Conservation (phyloP, 208 protist genomes). For the Angomonas desouzai region DNA sequence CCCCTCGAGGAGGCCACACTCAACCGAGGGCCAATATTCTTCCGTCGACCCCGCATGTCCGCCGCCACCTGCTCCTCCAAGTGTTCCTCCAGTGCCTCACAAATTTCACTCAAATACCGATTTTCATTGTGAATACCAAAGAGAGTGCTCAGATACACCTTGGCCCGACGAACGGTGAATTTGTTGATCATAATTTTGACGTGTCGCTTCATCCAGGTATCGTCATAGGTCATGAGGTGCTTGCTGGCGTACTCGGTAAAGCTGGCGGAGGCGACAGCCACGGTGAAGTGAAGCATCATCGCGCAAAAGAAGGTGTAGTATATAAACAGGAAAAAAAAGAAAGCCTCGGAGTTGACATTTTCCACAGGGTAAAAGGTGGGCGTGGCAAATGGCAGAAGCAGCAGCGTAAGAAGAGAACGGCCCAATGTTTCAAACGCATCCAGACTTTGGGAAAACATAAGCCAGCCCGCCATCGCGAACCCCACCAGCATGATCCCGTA, state of each 20-base stretch:
- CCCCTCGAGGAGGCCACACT: neutral
- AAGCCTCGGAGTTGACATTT: conserved; percentile 9
- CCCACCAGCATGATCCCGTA: conserved; percentile 23
- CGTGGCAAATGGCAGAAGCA: conserved; percentile 19
- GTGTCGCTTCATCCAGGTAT: neutral
- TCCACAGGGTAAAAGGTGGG: conserved; percentile 17
- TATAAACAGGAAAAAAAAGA: conserved; percentile 25
- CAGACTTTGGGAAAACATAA: conserved; percentile 22
- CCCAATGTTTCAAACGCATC: conserved; percentile 17
- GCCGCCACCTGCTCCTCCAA: conserved; percentile 1
- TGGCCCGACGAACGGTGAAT: neutral
- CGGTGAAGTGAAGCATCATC: conserved; percentile 7
- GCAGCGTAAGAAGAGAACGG: conserved; percentile 15
- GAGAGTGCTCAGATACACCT: neutral
- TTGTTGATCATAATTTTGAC: neutral
- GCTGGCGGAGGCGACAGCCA: conserved; percentile 9
- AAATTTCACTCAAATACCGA: conserved; percentile 3
- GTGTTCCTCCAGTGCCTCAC: neutral
- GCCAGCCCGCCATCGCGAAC: conserved; percentile 27
- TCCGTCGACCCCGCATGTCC: neutral
- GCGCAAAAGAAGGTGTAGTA: conserved; percentile 13
- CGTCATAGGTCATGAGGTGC: conserved; percentile 5
- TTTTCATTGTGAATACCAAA: conserved; percentile 13
- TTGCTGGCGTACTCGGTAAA: conserved; percentile 7
- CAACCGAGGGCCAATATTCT: neutral